Evolutionary conservation across 257 asterid species (phyloP), one percentile per base, ranked within the genome.

Genomic region (Cordia subcordata): DNA sequence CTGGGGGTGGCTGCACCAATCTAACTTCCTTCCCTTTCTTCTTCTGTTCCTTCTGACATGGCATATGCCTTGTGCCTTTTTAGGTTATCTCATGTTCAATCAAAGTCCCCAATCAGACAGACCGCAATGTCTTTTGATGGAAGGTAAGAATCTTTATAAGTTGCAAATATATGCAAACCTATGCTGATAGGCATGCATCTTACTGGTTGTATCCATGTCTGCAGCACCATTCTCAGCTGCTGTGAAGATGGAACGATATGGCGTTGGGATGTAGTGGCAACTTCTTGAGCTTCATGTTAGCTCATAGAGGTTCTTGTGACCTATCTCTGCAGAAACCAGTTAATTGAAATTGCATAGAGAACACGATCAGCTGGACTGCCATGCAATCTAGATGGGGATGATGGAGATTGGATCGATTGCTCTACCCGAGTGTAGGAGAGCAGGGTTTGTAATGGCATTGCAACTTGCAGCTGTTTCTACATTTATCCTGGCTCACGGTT

Each of bases 161-260:
- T n/a, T 35, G 16, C 8, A 20, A 21, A 32, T 4, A 6, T 54
- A 17, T 13, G 11, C 53, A 16, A 33, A 8, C 33, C 37, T 14
- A 40, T 2, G 12, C 11, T 49, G 8, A 16, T 35, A 13, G 14
- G 50, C 45, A 27, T 40, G 55, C 57, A 16, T 47, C 18, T 23
- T 1, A 61, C 38, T 51, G 51, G 13, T 49, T 21, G 14, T 59
- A 17, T 70, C n/a, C 66, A 49, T 70, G 23, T 66, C 62, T 58
- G 61, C 88, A 92, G 99, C 75, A 88, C 93, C 58, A 85, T 92
- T 70, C 94, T 93, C 59, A 72, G 94, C 80, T 86, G 97, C 87
- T 93, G 99, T 61, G 99, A 93, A 60, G 99, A 89, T 65, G 99
- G 97, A 61, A 93, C 96, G 3, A 88, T 93, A 69, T 93, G 99